These are phyloP conservation scores for Punica granatum DNA, from an alignment of 345 rosid genomes.

Conservation along the genomic window DNA sequence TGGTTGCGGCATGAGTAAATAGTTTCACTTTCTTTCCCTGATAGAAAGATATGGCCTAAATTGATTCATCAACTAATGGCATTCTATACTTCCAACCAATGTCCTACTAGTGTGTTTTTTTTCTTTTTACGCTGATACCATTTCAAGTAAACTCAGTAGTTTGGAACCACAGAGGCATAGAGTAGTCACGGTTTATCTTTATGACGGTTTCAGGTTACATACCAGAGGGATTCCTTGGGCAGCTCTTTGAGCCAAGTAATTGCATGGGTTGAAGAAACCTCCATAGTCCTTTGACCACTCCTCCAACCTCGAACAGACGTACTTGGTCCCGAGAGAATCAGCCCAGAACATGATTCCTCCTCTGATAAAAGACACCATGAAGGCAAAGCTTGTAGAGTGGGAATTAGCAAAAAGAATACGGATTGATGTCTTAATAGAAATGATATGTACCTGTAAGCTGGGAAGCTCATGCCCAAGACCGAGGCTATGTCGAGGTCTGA, in stretches of 20 bases:
- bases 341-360: slow-evolving; percentile 52
- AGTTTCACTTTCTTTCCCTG: neutral
- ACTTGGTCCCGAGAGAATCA: slow-evolving; percentile 23
- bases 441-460: slow-evolving; percentile 62
- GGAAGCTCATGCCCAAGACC: slow-evolving; percentile 96
- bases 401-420: neutral
- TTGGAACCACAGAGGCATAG: neutral
- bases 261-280: slow-evolving; percentile 36
- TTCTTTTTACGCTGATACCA: too few relatives aligned
- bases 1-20: neutral
- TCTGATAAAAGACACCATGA: slow-evolving; percentile 12
- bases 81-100: too few relatives aligned
- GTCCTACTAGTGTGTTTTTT: too few relatives aligned
- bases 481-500: slow-evolving; percentile 86
- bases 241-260: slow-evolving; percentile 37
- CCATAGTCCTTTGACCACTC: slow-evolving; percentile 42
- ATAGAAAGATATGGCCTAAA: too few relatives aligned
- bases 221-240: slow-evolving; percentile 31
- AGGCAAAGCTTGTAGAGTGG: neutral
- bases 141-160: too few relatives aligned
- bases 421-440: neutral
- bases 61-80: too few relatives aligned
- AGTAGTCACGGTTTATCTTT: too few relatives aligned
- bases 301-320: slow-evolving; percentile 32
- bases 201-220: neutral